Evolutionary conservation across 495 filamentous ascomycete species (phyloP), one percentile per base, ranked within the genome.

Genomic region (Talaromyces stipitatus): DNA sequence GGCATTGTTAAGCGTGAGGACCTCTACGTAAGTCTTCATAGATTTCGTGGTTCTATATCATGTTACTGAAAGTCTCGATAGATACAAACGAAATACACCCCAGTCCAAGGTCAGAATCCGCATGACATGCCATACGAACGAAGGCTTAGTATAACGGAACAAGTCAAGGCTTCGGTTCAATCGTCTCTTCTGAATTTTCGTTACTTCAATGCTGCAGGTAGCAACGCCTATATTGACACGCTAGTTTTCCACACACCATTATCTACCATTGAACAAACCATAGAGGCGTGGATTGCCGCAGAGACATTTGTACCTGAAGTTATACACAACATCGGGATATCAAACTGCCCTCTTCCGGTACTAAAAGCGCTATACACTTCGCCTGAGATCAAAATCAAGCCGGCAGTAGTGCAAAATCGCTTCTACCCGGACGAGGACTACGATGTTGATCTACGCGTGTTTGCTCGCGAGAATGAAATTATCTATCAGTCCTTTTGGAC

Each of bases 31-130:
- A 56, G 82, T 69, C 3, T 28, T 18, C n/a, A n/a, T n/a, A n/a
- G n/a, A n/a, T 10, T 9, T 14, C 8, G 11, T 11, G 26, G 16
- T 22, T 11, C 30, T 10, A 2, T 11, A 36, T 46, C 29, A 26
- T 27, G 43, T 55, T 48, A n/a, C 51, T 18, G 28, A 46, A 33
- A 48, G 4, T 18, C 24, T 45, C 29, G 32, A 52, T 63, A 88
- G 85, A 75, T 92, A 22, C 90, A 95, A 80, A 91, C 90, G 9
- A 94, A 94, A 67, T 92, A 84, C 70, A 89, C 87, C 4, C 76
- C 86, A 1, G 58, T 79, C 14, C 71, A 71, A 33, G 80, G 81
- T 12, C 87, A 90, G 62, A 79, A 85, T 51, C 73, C 68, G 3
- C 64, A 75, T 23, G 78, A 81, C 58, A 75, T 83, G 71, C 87